Percentiles rank a stretch among this genome's conserved stretches.
Evolutionary conservation across 2,329 filamentous ascomycete genomes (phyloP).

Genomic region (Aspergillus sp.): DNA sequence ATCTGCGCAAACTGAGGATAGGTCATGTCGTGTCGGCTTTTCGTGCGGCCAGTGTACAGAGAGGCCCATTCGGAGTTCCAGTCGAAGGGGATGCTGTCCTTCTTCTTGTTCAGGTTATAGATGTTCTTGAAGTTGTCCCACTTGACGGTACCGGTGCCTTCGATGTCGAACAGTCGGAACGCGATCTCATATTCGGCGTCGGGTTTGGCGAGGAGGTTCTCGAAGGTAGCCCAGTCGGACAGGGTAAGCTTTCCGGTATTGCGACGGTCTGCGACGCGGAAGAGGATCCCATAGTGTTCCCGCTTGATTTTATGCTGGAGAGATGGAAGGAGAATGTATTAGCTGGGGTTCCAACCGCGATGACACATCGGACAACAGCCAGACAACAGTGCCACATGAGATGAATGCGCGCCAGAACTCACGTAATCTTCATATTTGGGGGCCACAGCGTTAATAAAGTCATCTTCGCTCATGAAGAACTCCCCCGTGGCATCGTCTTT

Average conservation of each 20-base stretch:
- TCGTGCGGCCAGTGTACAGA: slow-evolving; percentile 86
- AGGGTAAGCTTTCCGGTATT: slow-evolving; percentile 71
- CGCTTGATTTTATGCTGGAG: slow-evolving; percentile 92
- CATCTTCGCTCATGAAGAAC: slow-evolving; percentile 73
- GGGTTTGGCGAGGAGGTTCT: slow-evolving; percentile 88
- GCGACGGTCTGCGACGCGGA: slow-evolving; percentile 81
- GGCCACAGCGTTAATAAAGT: slow-evolving; percentile 88
- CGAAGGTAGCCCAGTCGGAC: slow-evolving; percentile 87
- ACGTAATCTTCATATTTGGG: slow-evolving; percentile 88
- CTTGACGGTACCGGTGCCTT: slow-evolving; percentile 79
- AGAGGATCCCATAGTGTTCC: slow-evolving; percentile 92
- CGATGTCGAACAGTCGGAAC: slow-evolving; percentile 90
- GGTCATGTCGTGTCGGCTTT: slow-evolving; percentile 84
- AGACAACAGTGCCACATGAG: not conserved
- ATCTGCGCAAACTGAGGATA: slow-evolving; percentile 98
- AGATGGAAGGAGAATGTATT: slow-evolving; percentile 11
- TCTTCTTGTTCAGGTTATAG: slow-evolving; percentile 86
- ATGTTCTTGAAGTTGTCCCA: slow-evolving; percentile 83
- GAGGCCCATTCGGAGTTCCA: slow-evolving; percentile 97
- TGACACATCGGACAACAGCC: slow-evolving; percentile 14
- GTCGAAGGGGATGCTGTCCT: slow-evolving; percentile 84
- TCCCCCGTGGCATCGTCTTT: slow-evolving; percentile 75
- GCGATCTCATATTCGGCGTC: slow-evolving; percentile 99
- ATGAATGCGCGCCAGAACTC: slow-evolving; percentile 42
- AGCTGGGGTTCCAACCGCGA: slow-evolving; percentile 11